Evolutionary conservation across 116 monocot species (phyloP), one percentile per base, ranked within the genome.

Genomic region (Dioscorea cayenensis): DNA sequence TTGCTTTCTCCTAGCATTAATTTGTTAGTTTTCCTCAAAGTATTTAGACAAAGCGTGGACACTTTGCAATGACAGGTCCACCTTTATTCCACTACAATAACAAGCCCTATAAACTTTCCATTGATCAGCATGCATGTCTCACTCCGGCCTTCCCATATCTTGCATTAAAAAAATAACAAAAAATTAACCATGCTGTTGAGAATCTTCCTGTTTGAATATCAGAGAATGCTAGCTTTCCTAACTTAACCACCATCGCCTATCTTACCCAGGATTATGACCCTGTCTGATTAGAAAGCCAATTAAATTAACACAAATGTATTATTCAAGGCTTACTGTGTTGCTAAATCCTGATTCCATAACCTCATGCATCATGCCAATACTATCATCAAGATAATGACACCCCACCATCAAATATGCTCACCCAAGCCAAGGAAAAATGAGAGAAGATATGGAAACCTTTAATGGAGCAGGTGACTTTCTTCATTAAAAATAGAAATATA

Each of bases 51-150:
- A 65, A 29, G 28, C 5, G 28, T 65, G 16, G 18, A 32, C 28
- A 65, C 65, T n/a, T 55, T n/a, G 55, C 55, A n/a, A 11, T 55
- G 55, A 55, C 14, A 55, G 55, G 55, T 55, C 55, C 55, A 55
- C 55, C 13, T 55, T 14, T n/a, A 55, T 19, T 9, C 29, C 9
- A 25, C 17, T 29, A 1, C 36, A 65, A 65, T 32, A 13, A 28
- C 65, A 65, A 55, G 2, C 55, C 55, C n/a, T 55, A 5, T 55
- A 0, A 18, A 16, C 51, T 51, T 51, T 11, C 51, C 51, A 14
- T 51, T 17, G 14, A 51, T 51, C 51, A 43, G 43, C 16, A 55
- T 55, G 16, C 16, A 55, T 55, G 16, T 11, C 16, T 55, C 55
- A 55, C 16, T 55, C 55, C 13, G n/a, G n/a, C 19, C 55, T 5